phyloP scores from a whole-genome alignment of 2,329 filamentous ascomycete species.

The Microdochium trichocladiopsis region DNA sequence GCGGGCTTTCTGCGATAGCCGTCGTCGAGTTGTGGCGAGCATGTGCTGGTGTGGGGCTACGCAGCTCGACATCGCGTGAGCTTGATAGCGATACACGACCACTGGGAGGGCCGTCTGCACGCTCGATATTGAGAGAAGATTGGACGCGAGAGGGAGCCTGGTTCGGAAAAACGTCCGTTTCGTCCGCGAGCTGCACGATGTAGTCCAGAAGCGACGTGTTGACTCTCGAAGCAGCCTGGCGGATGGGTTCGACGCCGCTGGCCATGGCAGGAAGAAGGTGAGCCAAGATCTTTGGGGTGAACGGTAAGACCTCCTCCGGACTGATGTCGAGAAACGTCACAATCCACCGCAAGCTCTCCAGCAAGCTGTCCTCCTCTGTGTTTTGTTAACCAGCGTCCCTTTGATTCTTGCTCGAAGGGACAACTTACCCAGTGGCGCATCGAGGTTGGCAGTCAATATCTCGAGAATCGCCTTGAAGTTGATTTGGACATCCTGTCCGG shows the following conservation, averaged over 20 bases:
- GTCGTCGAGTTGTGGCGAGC: slow-evolving; percentile 39
- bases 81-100: slow-evolving; percentile 45
- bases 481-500: slow-evolving; percentile 92
- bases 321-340: slow-evolving; percentile 96
- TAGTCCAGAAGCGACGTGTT: slow-evolving; percentile 91
- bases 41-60: slow-evolving; percentile 43
- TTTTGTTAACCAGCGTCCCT: slow-evolving; percentile 7
- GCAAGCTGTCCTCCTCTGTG: slow-evolving; percentile 79
- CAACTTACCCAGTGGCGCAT: slow-evolving; percentile 65
- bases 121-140: slow-evolving; percentile 33
- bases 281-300: slow-evolving; percentile 85
- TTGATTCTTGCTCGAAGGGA: not conserved
- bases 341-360: slow-evolving; percentile 91
- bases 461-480: slow-evolving; percentile 88
- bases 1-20: slow-evolving; percentile 32
- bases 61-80: slow-evolving; percentile 44
- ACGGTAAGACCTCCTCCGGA: slow-evolving; percentile 90
- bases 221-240: slow-evolving; percentile 79
- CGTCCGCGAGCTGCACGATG: slow-evolving; percentile 83
- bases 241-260: slow-evolving; percentile 81
- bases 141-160: slow-evolving; percentile 31
- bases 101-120: slow-evolving; percentile 38
- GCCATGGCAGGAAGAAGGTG: slow-evolving; percentile 93
- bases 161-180: slow-evolving; percentile 34
- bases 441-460: slow-evolving; percentile 83